Percentiles rank a stretch among this genome's conserved stretches.
These are phyloP conservation scores for Macrophomina tecta DNA, from an alignment of 2,329 filamentous ascomycete species.

Conservation along the genomic window DNA sequence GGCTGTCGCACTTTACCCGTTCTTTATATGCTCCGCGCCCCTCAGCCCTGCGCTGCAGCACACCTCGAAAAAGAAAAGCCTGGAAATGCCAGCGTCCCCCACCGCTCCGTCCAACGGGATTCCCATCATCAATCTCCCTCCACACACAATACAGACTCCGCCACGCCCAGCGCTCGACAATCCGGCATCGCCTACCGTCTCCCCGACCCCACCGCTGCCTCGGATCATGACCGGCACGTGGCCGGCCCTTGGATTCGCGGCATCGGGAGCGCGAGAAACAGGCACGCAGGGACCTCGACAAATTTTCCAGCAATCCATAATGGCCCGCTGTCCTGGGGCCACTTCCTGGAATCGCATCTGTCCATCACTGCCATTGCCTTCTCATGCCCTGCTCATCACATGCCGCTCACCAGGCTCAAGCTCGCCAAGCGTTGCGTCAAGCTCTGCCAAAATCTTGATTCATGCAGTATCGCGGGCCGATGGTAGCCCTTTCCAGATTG, in stretches of 20 bases:
- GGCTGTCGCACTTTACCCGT: neutral
- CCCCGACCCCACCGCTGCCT: slow-evolving; percentile 14
- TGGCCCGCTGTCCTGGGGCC: neutral
- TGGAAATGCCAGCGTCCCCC: neutral
- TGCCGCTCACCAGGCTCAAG: neutral
- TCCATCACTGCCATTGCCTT: neutral
- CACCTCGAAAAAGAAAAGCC: neutral
- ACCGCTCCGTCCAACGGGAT: neutral
- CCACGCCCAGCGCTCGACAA: slow-evolving; percentile 7
- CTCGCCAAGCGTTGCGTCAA: slow-evolving; percentile 1
- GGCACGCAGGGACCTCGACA: neutral
- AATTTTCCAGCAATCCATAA: neutral
- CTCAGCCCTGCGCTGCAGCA: slow-evolving; percentile 7
- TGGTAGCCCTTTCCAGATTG: no score
- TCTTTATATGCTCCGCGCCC: neutral
- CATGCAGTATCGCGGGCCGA: neutral
- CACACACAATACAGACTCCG: neutral
- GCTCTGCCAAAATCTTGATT: neutral
- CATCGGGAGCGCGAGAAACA: neutral
- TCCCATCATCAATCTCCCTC: neutral
- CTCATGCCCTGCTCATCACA: neutral
- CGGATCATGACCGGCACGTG: neutral
- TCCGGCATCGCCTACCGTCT: neutral
- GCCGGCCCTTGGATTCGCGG: neutral
- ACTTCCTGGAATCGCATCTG: neutral